phyloP scores from a whole-genome alignment of 768 basidiomycete species.

The Serendipita sp. region DNA sequence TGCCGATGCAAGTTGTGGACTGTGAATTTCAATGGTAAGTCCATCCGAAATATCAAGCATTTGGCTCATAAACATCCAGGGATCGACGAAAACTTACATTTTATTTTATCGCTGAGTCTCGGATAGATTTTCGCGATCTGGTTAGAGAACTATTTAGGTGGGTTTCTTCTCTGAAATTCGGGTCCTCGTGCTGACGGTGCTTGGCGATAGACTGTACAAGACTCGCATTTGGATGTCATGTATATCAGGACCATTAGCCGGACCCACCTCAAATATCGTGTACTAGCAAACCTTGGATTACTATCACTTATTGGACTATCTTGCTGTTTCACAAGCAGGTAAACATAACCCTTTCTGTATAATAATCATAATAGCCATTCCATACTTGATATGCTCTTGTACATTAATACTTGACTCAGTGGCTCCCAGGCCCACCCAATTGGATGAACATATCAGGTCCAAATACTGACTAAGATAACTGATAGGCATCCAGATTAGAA shows the following conservation, averaged over 20 bases:
- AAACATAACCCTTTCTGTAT: too few species aligned
- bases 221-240: conserved; percentile 91
- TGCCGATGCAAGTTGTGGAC: conserved; percentile 94
- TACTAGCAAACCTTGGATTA: neutral
- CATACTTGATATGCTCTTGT: too few species aligned
- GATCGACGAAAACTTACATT: conserved; percentile 96
- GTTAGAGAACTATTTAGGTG: conserved; percentile 88
- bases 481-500: too few species aligned
- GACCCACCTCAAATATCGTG: neutral
- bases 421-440: too few species aligned
- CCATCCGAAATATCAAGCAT: too few species aligned
- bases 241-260: conserved; percentile 1
- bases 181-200: neutral
- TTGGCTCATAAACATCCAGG: conserved; percentile 27
- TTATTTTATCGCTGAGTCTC: conserved; percentile 90
- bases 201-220: conserved; percentile 58
- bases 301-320: too few species aligned
- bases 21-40: conserved; percentile 95
- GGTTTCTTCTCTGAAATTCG: conserved; percentile 14
- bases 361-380: too few species aligned
- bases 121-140: conserved; percentile 92
- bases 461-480: too few species aligned
- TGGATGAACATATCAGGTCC: too few species aligned
- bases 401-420: too few species aligned
- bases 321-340: too few species aligned